Evolutionary conservation across 2,329 filamentous ascomycete genomes (phyloP).

Genomic region (Apiospora koreana): DNA sequence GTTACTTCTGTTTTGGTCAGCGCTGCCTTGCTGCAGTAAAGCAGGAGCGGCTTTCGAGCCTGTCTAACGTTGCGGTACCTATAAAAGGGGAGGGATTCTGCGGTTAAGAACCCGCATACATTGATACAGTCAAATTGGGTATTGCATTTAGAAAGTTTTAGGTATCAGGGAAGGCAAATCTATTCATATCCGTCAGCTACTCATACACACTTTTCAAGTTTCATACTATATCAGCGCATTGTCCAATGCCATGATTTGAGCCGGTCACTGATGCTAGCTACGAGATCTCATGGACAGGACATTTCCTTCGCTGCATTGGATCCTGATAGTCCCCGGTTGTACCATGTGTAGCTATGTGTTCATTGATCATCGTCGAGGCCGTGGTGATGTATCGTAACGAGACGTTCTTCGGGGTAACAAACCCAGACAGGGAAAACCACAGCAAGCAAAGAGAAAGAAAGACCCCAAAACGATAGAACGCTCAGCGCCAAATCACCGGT

Average conservation of each 20-base stretch:
- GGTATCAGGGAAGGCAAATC: neutral
- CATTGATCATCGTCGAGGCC: neutral
- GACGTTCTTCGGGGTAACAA: neutral
- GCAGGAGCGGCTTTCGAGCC: neutral
- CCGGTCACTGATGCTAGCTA: neutral
- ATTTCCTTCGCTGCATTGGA: neutral
- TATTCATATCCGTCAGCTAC: neutral
- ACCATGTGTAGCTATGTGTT: neutral
- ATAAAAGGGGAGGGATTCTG: neutral
- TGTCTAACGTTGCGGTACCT: neutral
- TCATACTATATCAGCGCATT: neutral
- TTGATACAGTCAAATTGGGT: neutral
- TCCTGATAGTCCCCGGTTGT: neutral
- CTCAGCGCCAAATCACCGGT: no score
- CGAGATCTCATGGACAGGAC: neutral
- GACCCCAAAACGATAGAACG: no score
- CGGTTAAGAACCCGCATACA: neutral
- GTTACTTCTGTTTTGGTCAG: conserved; percentile 19
- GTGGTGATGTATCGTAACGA: neutral
- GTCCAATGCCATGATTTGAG: neutral
- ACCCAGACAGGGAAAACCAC: neutral
- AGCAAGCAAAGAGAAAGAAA: no score
- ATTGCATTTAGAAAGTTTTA: neutral
- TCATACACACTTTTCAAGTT: neutral
- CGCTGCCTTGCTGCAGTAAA: neutral